phyloP scores from a whole-genome alignment of 192 early-diverging fungal species.

The Rhizoclosmatium sp. region DNA sequence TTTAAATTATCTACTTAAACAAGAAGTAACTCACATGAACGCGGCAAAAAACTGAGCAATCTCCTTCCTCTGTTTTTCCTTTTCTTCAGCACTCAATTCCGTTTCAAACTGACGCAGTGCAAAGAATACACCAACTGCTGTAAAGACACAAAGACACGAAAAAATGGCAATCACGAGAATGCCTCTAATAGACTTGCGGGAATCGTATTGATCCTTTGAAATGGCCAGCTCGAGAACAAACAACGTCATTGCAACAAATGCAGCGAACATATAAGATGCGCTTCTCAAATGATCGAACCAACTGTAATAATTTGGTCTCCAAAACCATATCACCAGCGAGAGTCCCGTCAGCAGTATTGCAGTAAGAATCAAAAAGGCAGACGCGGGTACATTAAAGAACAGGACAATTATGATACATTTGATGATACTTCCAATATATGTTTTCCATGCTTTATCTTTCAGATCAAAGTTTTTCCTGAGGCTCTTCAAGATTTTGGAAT shows the following conservation, averaged over 20 bases:
- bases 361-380: neutral
- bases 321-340: neutral
- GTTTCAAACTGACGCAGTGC: neutral
- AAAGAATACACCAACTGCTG: neutral
- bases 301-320: neutral
- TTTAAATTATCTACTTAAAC: too few relatives aligned
- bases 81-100: neutral
- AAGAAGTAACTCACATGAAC: too few relatives aligned
- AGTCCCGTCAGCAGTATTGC: neutral
- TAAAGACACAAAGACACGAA: neutral
- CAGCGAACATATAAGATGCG: neutral
- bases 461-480: neutral
- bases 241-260: neutral
- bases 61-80: neutral
- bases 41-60: neutral
- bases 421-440: neutral
- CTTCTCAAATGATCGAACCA: neutral
- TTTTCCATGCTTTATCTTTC: neutral
- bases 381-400: neutral
- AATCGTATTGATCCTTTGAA: neutral
- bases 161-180: neutral
- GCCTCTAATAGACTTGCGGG: neutral
- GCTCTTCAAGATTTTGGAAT: neutral
- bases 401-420: neutral
- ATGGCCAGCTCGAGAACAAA: neutral